These are phyloP conservation scores for Golubevia sp. DNA, from an alignment of 1,284 basidiomycete species.

Conservation along the genomic window DNA sequence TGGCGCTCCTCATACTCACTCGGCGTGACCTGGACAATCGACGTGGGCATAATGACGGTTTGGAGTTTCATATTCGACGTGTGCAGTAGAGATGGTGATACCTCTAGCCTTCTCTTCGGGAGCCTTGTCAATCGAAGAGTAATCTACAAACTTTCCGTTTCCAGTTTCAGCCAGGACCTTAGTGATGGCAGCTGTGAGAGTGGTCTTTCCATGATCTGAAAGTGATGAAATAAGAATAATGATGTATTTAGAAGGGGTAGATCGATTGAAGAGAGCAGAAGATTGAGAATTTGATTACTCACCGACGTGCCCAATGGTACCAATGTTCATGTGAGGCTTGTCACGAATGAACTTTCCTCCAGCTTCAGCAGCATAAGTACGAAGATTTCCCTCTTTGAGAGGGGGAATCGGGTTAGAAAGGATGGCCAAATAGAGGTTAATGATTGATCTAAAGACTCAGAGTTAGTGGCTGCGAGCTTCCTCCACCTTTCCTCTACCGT, in stretches of 20 bases:
- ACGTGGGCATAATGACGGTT: constrained; percentile 97
- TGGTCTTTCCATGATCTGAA: constrained; percentile 71
- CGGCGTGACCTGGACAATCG: constrained; percentile 80
- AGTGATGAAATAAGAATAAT: neutral
- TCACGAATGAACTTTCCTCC: constrained; percentile 75
- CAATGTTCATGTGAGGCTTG: constrained; percentile 87
- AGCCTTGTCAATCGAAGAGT: constrained; percentile 98
- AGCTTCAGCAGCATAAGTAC: constrained; percentile 69
- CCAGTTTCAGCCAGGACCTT: constrained; percentile 86
- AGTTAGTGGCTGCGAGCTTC: too few relatives aligned
- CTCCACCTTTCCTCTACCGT: too few relatives aligned
- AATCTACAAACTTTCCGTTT: constrained; percentile 91
- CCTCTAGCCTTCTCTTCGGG: constrained; percentile 99
- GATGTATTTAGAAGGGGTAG: neutral
- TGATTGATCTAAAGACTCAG: too few relatives aligned
- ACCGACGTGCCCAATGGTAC: constrained; percentile 63
- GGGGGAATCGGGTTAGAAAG: too few relatives aligned
- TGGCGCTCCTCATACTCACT: constrained; percentile 73
- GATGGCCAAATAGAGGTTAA: too few relatives aligned
- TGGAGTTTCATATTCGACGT: constrained; percentile 94
- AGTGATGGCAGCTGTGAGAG: constrained; percentile 97
- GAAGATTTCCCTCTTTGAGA: too few relatives aligned
- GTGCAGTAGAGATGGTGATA: constrained; percentile 86
- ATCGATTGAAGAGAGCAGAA: neutral
- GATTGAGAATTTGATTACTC: constrained; percentile 6